Base-by-base conservation (phyloP, 192 early-diverging fungal species). In the Linnemannia hyalina region DNA sequence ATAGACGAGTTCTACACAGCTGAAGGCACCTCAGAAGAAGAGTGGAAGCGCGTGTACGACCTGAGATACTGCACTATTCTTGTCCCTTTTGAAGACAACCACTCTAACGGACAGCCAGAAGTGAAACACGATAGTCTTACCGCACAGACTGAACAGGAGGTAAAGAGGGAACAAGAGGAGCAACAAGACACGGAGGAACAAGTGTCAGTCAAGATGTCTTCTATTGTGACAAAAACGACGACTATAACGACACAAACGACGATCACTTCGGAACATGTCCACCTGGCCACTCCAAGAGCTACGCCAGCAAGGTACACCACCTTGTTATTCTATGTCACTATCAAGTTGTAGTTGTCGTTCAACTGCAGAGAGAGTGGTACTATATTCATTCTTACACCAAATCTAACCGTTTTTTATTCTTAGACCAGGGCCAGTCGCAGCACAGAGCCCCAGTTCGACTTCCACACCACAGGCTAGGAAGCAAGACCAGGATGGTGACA, bases 31-130 rank as follows among this genome's bases (percentile, higher is more conserved):
- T 46, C 83, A 35, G 78, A 85, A 32, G 83, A 85, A 3, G 75
- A 80, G 7, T 80, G 65, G 54, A 60, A 85, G 55, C 68, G 83
- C 16, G 68, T 85, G n/a, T 85, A 80, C 49, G 78, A 85, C 36
- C 63, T 85, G 55, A 78, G 83, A 23, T 85, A 85, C 49, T 80
- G 83, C 68, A 80, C 78, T 26, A 80, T 85, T 32, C 83, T 85
- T 6, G 83, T 85, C 38, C 83, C 83, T 16, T 76, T 85, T 32
- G 70, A 47, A 23, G 38, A 60, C 44, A 29, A 72, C 10, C n/a
- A 38, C 47, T 15, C 60, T 32, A 38, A 13, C 75, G 40, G 40
- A 36, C 73, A 55, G 10, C 3, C 60, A 65, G 71, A 78, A 41
- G 68, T 72, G 26, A 38, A 72, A 36, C 23, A 52, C 4, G 55